Evolutionary conservation across 768 basidiomycete species (phyloP), one percentile per base, ranked within the genome.

Genomic region (Collybia sp.): DNA sequence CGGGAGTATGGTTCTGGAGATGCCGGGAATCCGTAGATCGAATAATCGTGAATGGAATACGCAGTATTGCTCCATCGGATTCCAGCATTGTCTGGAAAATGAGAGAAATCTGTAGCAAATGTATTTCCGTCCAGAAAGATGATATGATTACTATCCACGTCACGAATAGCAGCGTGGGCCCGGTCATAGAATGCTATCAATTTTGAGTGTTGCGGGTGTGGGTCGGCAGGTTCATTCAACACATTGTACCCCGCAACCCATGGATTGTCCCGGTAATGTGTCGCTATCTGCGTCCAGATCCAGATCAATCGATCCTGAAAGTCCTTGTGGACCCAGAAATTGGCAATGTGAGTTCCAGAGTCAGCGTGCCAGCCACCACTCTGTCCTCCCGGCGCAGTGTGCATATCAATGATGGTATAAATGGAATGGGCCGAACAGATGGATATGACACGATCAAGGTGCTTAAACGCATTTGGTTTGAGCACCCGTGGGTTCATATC

Each of bases 221-320:
- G 39, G 59, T 87, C 87, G 2, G 87, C 76, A 33, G 84, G 73
- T 63, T 93, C 88, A 71, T 91, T 93, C 34, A 92, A 68, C 2
- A 82, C 83, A 65, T 91, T 92, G 66, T 88, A 92, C 12, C 89
- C 86, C 0, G 87, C 88, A 48, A 91, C 80, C 88, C 88, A 90
- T 47, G 77, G 71, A 61, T 91, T 85, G 45, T 70, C 73, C 50
- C 73, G 81, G 70, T 91, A 90, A 58, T 84, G 85, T 58, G 69
- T 70, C 1, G 88, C 84, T 35, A 89, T 70, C 55, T 87, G 67
- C 25, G 70, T 72, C 88, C 88, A 90, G 33, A 91, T 74, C 79
- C 81, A 81, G 42, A 88, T 59, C 5, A 73, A 62, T 1, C 87
- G 77, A 60, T 90, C 84, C 60, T 90, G 87, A 70, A 88, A 84